These are phyloP conservation scores for Sarocladium strictum DNA, from an alignment of 2,329 filamentous ascomycete species.

Conservation along the genomic window DNA sequence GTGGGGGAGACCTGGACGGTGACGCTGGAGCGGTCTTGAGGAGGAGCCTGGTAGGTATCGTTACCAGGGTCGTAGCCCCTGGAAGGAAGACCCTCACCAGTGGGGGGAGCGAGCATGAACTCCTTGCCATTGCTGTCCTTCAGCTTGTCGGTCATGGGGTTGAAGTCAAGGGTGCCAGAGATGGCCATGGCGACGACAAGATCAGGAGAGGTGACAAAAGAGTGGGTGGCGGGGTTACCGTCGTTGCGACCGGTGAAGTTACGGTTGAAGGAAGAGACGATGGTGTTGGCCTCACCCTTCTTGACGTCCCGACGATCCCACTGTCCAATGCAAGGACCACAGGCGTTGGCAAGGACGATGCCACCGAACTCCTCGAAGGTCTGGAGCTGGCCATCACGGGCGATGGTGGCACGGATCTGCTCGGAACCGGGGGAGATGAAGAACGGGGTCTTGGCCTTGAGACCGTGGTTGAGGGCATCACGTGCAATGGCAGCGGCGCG, in stretches of 20 bases:
- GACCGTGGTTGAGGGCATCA: constrained; percentile 83
- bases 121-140: constrained; percentile 96
- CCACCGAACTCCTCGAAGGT: constrained; percentile 97
- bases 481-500: constrained; percentile 86
- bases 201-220: constrained; percentile 87
- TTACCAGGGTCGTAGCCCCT: constrained; percentile 84
- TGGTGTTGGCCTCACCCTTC: constrained; percentile 94
- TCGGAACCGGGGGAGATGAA: constrained; percentile 95
- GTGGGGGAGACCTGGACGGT: constrained; percentile 77
- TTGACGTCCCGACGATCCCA: constrained; percentile 92
- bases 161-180: constrained; percentile 84
- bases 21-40: constrained; percentile 67
- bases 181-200: constrained; percentile 81
- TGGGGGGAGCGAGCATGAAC: constrained; percentile 78
- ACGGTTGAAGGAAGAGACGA: constrained; percentile 98
- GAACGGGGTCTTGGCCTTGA: constrained; percentile 92
- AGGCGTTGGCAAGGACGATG: constrained; percentile 91
- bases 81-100: constrained; percentile 72
- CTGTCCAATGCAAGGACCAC: constrained; percentile 87
- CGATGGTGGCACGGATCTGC: constrained; percentile 92
- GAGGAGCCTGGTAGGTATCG: constrained; percentile 95
- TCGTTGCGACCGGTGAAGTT: constrained; percentile 99
- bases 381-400: constrained; percentile 81
- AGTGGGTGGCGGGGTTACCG: constrained; percentile 89
- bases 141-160: constrained; percentile 85